Base-by-base conservation (phyloP, 306 rosid genomes). In the Malus asiatica region DNA sequence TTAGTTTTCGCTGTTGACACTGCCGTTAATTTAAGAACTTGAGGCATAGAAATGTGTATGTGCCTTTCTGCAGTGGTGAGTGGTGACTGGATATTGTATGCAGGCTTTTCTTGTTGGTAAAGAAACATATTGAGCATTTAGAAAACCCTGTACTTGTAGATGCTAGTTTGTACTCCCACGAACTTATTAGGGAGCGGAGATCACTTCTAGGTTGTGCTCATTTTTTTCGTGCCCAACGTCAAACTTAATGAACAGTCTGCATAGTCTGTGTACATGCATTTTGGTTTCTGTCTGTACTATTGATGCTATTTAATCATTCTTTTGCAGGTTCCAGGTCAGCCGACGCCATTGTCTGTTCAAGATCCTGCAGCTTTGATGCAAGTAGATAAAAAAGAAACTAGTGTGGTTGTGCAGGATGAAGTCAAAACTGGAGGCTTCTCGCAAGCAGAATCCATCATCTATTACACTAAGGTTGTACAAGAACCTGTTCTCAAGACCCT, bases 401-500 rank as follows among this genome's bases (percentile, higher is more conserved):
- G 55, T 71, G 27, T 38, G 8, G 82, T 72, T 66, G 60, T 52
- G 20, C 70, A 73, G 75, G 80, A 82, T 27, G 85, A 77, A 60
- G 76, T 61, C 64, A 85, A 84, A 77, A 86, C 75, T 68, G 92
- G 66, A 80, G 92, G 88, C 22, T 80, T 79, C 73, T 35, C 76
- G 4, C 89, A 86, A 52, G 96, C 88, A 33, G 88, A 90, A 65
- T 77, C 86, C 71, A 77, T 92, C 76, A n/a, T 90, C 74, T 82
- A 45, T 57, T 74, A 63, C 51, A 87, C 96, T 68, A 87, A 92
- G 96, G 97, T 90, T 55, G 58, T 32, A 57, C 33, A 40, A 8
- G 57, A 59, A 11, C 74, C 55, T 71, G 33, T 20, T 66, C 9
- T 3, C 2, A 52, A 16, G 66, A 11, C 71, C 68, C 25, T 80